Conservation (phyloP, 768 basidiomycete genomes). For the Clitopilus passeckerianus region DNA sequence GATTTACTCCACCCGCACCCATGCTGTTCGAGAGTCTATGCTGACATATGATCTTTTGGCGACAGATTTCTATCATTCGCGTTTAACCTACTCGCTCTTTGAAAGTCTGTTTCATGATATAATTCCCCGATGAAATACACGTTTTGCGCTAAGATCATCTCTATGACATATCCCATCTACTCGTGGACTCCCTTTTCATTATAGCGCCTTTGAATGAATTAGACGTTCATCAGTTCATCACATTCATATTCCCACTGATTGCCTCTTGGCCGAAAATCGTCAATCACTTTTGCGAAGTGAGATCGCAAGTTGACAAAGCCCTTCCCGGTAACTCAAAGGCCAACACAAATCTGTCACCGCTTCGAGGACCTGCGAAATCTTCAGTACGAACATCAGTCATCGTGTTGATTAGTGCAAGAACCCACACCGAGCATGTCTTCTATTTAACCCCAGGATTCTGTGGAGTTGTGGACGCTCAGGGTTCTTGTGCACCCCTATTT, state of each 20-base stretch:
- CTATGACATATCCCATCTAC: background rate
- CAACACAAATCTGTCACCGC: background rate
- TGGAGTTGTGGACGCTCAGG: background rate
- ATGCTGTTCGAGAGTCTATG: background rate
- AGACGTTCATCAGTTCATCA: background rate
- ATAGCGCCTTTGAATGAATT: background rate
- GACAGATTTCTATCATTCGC: background rate
- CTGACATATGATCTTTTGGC: background rate
- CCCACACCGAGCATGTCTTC: background rate
- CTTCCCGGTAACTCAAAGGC: background rate
- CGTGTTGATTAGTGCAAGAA: background rate
- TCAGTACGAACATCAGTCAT: background rate
- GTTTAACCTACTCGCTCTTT: background rate
- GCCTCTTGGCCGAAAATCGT: no score
- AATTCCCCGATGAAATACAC: background rate
- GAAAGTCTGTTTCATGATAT: background rate
- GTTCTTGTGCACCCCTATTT: no score
- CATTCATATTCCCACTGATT: background rate
- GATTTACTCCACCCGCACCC: background rate
- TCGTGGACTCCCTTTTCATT: background rate
- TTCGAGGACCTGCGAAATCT: background rate
- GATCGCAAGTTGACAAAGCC: background rate
- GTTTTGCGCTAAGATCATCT: background rate
- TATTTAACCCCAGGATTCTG: background rate
- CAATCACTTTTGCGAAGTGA: no score